Conservation (phyloP, 306 rosid genomes). For the Elaeagnus macrophylla region DNA sequence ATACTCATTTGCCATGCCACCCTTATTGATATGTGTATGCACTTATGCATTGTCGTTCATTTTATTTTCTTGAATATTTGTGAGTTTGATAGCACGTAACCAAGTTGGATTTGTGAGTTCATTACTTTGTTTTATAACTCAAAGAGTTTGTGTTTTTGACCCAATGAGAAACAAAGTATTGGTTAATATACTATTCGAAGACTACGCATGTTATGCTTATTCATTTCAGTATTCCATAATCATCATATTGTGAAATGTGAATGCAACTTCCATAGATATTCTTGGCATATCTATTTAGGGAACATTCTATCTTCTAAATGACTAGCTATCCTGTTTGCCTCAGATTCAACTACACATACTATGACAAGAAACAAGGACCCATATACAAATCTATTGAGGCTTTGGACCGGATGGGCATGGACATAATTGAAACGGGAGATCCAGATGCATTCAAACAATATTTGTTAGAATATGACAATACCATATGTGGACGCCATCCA, state of each 20-base stretch:
- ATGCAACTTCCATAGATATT: too few species aligned
- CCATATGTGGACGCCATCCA: conserved; percentile 97
- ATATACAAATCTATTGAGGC: conserved; percentile 91
- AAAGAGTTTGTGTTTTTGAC: too few species aligned
- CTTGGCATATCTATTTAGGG: not conserved
- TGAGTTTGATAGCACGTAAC: not conserved
- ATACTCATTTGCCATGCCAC: not conserved
- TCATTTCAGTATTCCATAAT: too few species aligned
- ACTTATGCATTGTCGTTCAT: too few species aligned
- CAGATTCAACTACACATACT: conserved; percentile 70
- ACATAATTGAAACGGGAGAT: conserved; percentile 84
- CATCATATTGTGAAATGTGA: too few species aligned
- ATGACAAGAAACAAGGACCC: conserved; percentile 86
- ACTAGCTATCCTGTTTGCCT: conserved; percentile 15
- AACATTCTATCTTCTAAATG: conserved; percentile 1
- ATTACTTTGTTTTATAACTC: too few species aligned
- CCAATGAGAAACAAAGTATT: too few species aligned
- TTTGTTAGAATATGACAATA: conserved; percentile 64
- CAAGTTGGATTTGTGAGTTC: too few species aligned
- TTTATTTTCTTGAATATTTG: not conserved
- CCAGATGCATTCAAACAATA: conserved; percentile 82
- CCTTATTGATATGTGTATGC: not conserved
- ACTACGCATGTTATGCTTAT: too few species aligned
- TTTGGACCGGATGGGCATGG: conserved; percentile 95
- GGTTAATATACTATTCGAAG: too few species aligned